These are phyloP conservation scores for Rhodotorula sp. DNA, from an alignment of 1,284 basidiomycete genomes.

Conservation along the genomic window DNA sequence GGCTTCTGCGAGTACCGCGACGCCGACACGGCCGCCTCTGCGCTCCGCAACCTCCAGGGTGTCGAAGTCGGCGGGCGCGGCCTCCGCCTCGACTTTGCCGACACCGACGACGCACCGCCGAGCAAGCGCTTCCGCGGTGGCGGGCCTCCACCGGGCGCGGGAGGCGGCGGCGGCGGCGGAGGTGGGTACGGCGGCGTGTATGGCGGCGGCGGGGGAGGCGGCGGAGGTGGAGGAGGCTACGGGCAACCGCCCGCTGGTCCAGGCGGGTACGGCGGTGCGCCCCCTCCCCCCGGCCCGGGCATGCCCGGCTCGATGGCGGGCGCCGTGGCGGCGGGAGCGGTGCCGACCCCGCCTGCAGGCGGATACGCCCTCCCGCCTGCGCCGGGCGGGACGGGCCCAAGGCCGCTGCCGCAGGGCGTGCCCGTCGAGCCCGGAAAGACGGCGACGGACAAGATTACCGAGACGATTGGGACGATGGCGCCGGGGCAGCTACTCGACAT, in stretches of 20 bases:
- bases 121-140: constrained; percentile 54
- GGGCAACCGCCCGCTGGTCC: constrained; percentile 23
- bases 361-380: constrained; percentile 26
- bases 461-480: constrained; percentile 79
- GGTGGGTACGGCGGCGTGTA: constrained; percentile 55
- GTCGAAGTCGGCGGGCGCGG: constrained; percentile 75
- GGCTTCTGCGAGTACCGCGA: constrained; percentile 59
- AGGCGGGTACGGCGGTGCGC: not conserved
- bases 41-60: constrained; percentile 82
- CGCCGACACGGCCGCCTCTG: constrained; percentile 83
- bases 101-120: constrained; percentile 53
- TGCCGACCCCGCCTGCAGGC: not conserved
- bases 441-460: constrained; percentile 80
- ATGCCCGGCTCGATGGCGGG: not conserved
- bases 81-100: constrained; percentile 72
- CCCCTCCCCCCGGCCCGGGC: constrained; percentile 1
- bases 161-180: constrained; percentile 24
- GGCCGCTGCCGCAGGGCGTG: constrained; percentile 70
- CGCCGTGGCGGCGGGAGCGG: not conserved
- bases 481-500: constrained; percentile 89
- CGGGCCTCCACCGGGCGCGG: constrained; percentile 52
- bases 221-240: constrained; percentile 48
- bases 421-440: constrained; percentile 72
- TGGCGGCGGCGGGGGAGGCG: constrained; percentile 56
- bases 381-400: constrained; percentile 20